These are phyloP conservation scores for Aspergillus sp. DNA, from an alignment of 2,329 filamentous ascomycete genomes.

Conservation along the genomic window DNA sequence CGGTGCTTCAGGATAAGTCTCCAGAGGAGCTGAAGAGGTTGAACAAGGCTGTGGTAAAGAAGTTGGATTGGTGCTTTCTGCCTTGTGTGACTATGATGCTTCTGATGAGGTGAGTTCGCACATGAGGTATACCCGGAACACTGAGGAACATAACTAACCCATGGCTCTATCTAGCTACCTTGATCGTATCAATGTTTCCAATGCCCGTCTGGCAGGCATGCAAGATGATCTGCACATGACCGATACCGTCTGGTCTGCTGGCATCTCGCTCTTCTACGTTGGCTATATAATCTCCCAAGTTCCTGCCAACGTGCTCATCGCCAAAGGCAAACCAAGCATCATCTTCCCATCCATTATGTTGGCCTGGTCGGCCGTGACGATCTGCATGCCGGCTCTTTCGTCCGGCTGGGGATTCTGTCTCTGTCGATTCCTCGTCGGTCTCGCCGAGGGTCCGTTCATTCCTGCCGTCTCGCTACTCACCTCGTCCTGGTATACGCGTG, in stretches of 20 bases:
- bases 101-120: constrained; percentile 7
- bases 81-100: constrained; percentile 14
- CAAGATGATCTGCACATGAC: constrained; percentile 12
- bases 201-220: constrained; percentile 14
- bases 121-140: background rate
- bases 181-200: constrained; percentile 15
- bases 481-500: constrained; percentile 9
- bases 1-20: constrained; percentile 8
- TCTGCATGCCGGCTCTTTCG: constrained; percentile 10
- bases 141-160: background rate
- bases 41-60: constrained; percentile 11
- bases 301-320: constrained; percentile 8
- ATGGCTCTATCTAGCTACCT: constrained; percentile 5
- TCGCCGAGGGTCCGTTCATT: constrained; percentile 10
- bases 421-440: constrained; percentile 10
- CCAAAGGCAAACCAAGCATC: constrained; percentile 11
- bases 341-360: constrained; percentile 9
- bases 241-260: constrained; percentile 11
- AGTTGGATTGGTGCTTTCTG: constrained; percentile 12
- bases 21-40: constrained; percentile 8
- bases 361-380: constrained; percentile 9
- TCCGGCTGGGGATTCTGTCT: constrained; percentile 11
- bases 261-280: constrained; percentile 13
- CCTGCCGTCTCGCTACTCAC: constrained; percentile 10
- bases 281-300: constrained; percentile 14